Conservation (phyloP, 148 eudicot genomes). For the Euryodendron excelsum region DNA sequence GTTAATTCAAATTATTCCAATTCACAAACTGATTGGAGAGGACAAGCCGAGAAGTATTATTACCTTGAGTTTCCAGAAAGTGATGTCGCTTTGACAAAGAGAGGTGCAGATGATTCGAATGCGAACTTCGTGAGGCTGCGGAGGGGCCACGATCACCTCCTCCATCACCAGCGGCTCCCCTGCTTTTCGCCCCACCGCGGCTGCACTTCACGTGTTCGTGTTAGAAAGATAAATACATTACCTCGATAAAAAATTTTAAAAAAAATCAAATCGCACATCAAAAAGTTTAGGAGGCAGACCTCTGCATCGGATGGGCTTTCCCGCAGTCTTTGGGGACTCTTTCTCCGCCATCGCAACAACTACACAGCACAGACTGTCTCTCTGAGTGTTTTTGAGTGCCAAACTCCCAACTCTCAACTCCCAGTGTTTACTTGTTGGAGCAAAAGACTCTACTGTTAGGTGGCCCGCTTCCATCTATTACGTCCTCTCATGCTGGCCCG, state of each 20-base stretch:
- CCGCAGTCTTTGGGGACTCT: conserved; percentile 13
- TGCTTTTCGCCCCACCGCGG: conserved; percentile 75
- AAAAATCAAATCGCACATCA: too few relatives aligned
- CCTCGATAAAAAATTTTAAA: neutral
- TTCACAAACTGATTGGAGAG: neutral
- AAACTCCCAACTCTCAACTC: too few relatives aligned
- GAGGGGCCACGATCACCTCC: conserved; percentile 72
- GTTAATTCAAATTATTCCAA: neutral
- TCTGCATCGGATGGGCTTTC: conserved; percentile 45
- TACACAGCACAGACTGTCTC: neutral
- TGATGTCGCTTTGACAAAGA: conserved; percentile 75
- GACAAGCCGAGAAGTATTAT: neutral
- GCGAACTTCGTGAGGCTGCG: conserved; percentile 66
- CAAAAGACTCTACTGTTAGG: too few relatives aligned
- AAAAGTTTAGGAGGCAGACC: neutral
- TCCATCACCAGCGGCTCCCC: conserved; percentile 82
- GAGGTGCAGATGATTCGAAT: conserved; percentile 78
- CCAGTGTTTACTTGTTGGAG: too few relatives aligned
- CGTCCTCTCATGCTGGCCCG: too few relatives aligned
- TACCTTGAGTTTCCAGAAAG: conserved; percentile 63
- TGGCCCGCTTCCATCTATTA: too few relatives aligned
- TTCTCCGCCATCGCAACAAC: neutral
- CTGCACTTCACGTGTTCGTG: conserved; percentile 36
- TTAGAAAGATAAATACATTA: neutral
- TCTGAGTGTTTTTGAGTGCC: too few relatives aligned